phyloP scores from a whole-genome alignment of 2,329 filamentous ascomycete genomes.

The Trichoderma hamatum region DNA sequence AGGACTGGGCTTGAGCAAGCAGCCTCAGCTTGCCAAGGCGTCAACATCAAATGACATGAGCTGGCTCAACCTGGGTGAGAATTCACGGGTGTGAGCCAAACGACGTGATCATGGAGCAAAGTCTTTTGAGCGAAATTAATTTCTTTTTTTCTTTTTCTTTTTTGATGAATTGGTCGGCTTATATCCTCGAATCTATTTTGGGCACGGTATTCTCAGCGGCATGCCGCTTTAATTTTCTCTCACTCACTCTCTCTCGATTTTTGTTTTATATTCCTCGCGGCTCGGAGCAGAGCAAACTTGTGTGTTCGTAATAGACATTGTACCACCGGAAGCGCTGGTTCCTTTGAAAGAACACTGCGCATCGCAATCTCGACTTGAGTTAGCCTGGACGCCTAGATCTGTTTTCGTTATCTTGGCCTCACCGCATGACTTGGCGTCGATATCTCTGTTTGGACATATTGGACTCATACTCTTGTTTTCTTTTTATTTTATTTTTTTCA shows the following conservation, averaged over 20 bases:
- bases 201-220: conserved; percentile 23
- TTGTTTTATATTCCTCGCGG: conserved; percentile 3
- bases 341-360: conserved; percentile 15
- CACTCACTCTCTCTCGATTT: conserved; percentile 14
- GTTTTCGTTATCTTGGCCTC: conserved; percentile 15
- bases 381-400: conserved; percentile 13
- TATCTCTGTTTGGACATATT: conserved; percentile 40
- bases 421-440: conserved; percentile 37
- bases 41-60: conserved; percentile 69
- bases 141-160: conserved; percentile 24
- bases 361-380: conserved; percentile 18
- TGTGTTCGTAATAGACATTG: conserved; percentile 6
- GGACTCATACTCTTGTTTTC: conserved; percentile 37
- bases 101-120: conserved; percentile 27
- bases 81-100: conserved; percentile 35
- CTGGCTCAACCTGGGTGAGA: conserved; percentile 73
- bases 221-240: conserved; percentile 25
- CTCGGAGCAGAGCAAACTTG: neutral
- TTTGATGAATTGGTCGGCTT: conserved; percentile 28
- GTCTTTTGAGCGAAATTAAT: conserved; percentile 24
- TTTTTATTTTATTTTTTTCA: conserved; percentile 31
- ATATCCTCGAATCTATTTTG: conserved; percentile 29
- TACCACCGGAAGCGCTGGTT: conserved; percentile 9
- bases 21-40: conserved; percentile 55
- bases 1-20: conserved; percentile 47